Conservation (phyloP, 192 early-diverging fungal species). For the Backusella psychrophila region DNA sequence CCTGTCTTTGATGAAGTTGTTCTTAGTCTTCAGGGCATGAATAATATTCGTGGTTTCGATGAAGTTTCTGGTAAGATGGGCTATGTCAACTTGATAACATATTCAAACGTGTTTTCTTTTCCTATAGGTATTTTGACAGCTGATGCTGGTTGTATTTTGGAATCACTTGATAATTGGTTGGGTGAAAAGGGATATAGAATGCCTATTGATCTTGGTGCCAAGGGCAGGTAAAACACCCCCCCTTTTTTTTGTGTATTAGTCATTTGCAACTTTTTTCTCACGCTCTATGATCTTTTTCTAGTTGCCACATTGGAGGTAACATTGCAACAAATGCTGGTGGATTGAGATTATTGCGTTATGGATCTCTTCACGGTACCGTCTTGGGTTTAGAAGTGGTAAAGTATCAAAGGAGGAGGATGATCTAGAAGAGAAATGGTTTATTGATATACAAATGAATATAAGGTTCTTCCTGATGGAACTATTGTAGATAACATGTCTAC, state of each 20-base stretch:
- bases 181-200: conserved; percentile 84
- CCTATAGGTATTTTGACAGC: conserved; percentile 75
- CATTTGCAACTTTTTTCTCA: background rate
- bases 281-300: conserved; percentile 24
- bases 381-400: conserved; percentile 88
- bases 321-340: conserved; percentile 98
- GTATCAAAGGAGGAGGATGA: background rate
- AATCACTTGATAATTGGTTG: conserved; percentile 84
- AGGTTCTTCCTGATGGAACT: conserved; percentile 88
- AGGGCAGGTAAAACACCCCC: conserved; percentile 48
- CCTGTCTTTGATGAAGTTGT: conserved; percentile 97
- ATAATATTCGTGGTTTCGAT: conserved; percentile 71
- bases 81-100: background rate
- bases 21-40: conserved; percentile 77
- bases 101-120: no score
- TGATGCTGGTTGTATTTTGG: conserved; percentile 93
- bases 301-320: conserved; percentile 98
- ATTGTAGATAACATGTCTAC: conserved; percentile 81
- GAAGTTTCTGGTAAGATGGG: conserved; percentile 46
- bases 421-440: background rate
- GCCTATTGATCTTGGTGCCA: conserved; percentile 91
- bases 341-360: conserved; percentile 90
- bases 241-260: background rate
- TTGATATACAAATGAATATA: background rate
- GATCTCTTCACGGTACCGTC: conserved; percentile 93